Conservation (phyloP, 768 basidiomycete genomes). For the Cystoderma amianthinum region DNA sequence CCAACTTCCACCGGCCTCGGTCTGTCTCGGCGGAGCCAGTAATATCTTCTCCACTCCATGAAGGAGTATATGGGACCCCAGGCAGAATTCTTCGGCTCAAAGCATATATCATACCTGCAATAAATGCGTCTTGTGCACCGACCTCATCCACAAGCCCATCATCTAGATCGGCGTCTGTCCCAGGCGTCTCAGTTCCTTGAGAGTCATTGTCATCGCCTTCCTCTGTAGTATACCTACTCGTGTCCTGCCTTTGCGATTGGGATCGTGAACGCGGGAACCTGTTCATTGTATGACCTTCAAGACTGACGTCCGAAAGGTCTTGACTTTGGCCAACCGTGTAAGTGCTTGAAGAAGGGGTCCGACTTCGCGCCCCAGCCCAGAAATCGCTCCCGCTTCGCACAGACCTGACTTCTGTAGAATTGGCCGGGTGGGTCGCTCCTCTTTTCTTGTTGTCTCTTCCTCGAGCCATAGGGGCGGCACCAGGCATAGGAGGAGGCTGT, state of each 20-base stretch:
- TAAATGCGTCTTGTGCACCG: constrained; percentile 76
- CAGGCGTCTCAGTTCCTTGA: constrained; percentile 51
- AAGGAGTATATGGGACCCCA: constrained; percentile 71
- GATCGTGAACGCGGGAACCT: constrained; percentile 11
- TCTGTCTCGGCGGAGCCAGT: constrained; percentile 27
- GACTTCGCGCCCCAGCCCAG: constrained; percentile 57
- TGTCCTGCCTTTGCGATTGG: constrained; percentile 16
- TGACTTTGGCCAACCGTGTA: constrained; percentile 34
- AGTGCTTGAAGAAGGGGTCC: constrained; percentile 48
- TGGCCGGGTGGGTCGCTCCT: constrained; percentile 7
- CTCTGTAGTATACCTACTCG: constrained; percentile 22
- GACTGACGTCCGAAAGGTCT: constrained; percentile 20
- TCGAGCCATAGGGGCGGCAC: background rate
- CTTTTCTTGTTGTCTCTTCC: background rate
- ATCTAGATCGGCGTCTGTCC: constrained; percentile 22
- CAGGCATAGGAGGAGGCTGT: constrained; percentile 13
- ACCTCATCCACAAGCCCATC: constrained; percentile 59
- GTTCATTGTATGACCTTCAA: constrained; percentile 9
- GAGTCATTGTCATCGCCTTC: constrained; percentile 52
- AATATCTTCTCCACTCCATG: constrained; percentile 31
- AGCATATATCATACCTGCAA: constrained; percentile 85
- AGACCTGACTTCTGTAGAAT: constrained; percentile 29
- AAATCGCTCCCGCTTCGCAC: constrained; percentile 71
- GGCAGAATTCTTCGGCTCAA: constrained; percentile 66
- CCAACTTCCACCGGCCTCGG: constrained; percentile 64